Conservation (phyloP, 2,329 filamentous ascomycete genomes). For the Colletotrichum lentis region DNA sequence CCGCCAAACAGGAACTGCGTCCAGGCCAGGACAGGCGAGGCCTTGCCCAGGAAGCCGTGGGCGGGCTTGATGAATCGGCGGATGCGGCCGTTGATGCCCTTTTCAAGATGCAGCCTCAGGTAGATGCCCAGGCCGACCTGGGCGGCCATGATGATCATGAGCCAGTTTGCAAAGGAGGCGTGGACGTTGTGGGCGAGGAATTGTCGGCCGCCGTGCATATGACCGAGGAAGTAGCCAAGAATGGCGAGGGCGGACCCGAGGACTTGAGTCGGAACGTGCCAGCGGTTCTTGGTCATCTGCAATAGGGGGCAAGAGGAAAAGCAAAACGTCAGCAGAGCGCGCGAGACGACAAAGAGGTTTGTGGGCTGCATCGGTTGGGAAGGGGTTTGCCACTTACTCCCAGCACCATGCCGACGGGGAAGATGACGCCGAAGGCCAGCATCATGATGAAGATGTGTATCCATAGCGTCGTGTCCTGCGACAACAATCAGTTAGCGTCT, state of each 20-base stretch:
- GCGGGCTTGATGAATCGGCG: slow-evolving; percentile 74
- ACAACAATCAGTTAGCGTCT: slow-evolving; percentile 48
- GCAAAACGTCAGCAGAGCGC: slow-evolving; percentile 28
- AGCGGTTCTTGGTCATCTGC: slow-evolving; percentile 86
- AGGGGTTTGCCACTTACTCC: slow-evolving; percentile 67
- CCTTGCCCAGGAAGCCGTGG: slow-evolving; percentile 85
- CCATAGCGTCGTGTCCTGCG: slow-evolving; percentile 85
- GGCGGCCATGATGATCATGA: slow-evolving; percentile 80
- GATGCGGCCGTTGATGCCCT: slow-evolving; percentile 81
- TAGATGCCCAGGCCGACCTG: slow-evolving; percentile 87
- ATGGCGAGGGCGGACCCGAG: slow-evolving; percentile 78
- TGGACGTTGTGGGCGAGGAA: slow-evolving; percentile 82
- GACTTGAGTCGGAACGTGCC: slow-evolving; percentile 91
- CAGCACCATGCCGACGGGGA: slow-evolving; percentile 93
- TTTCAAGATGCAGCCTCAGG: slow-evolving; percentile 87
- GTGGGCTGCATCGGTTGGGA: background rate
- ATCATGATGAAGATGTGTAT: slow-evolving; percentile 90
- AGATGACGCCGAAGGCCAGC: slow-evolving; percentile 88
- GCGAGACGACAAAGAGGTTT: background rate
- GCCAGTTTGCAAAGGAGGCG: slow-evolving; percentile 76
- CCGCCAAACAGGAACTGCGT: slow-evolving; percentile 95
- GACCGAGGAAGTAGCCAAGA: slow-evolving; percentile 88
- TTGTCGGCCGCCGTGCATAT: slow-evolving; percentile 87
- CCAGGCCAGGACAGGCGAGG: slow-evolving; percentile 88
- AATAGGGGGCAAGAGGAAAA: slow-evolving; percentile 10